Evolutionary conservation across 345 rosid species (phyloP).

Genomic region (Euphorbia lathyris): DNA sequence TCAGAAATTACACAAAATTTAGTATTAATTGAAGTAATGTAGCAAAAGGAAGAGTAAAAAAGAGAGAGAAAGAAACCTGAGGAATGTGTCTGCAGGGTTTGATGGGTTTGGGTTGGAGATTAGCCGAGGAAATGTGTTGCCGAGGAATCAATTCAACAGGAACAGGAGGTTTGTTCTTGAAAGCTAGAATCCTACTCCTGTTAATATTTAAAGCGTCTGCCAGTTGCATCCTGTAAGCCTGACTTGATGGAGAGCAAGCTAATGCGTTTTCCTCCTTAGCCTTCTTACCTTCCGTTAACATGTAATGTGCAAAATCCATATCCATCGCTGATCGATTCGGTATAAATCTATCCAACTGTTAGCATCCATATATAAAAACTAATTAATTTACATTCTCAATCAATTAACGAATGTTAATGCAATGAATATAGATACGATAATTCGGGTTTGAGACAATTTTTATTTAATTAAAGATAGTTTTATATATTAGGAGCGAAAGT

Average conservation of each 20-base stretch:
- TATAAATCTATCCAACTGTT: conserved; percentile 16
- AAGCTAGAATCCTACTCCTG: conserved; percentile 5
- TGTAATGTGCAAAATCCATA: conserved; percentile 18
- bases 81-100: conserved; percentile 13
- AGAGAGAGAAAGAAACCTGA: background rate
- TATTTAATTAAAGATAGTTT: no score
- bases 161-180: conserved; percentile 59
- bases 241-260: conserved; percentile 48
- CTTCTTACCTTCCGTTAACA: conserved; percentile 34
- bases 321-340: conserved; percentile 21
- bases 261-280: conserved; percentile 36
- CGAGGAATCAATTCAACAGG: conserved; percentile 26
- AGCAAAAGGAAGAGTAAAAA: background rate
- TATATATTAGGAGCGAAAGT: no score
- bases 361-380: no score
- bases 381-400: no score
- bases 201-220: conserved; percentile 33
- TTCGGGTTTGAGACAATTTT: no score
- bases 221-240: conserved; percentile 56
- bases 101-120: background rate
- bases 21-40: no score
- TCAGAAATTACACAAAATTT: no score
- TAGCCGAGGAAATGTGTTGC: background rate
- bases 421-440: no score
- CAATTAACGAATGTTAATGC: no score